Evolutionary conservation across 257 asterid genomes (phyloP).

Genomic region (Solanum piurae): DNA sequence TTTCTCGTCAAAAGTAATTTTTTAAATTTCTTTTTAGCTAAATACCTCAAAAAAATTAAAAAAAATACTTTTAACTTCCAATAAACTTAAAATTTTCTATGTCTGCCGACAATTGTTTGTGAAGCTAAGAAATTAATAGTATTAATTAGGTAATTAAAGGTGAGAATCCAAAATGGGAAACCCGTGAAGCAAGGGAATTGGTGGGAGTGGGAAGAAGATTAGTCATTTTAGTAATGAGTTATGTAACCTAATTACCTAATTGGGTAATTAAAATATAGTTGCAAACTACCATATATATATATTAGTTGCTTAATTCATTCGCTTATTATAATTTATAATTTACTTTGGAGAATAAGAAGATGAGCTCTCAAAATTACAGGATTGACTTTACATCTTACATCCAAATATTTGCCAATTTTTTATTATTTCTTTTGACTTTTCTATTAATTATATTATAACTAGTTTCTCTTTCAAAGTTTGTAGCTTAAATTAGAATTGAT

Average conservation of each 20-base stretch:
- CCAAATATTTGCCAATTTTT: background rate
- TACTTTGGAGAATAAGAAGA: background rate
- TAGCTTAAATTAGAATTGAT: background rate
- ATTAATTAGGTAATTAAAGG: no score
- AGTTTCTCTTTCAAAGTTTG: background rate
- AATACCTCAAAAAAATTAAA: background rate
- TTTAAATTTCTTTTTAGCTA: background rate
- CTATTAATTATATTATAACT: background rate
- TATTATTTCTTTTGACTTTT: background rate
- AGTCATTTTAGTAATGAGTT: background rate
- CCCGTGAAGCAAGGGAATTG: constrained; percentile 2
- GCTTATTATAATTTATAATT: background rate
- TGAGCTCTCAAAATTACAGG: background rate
- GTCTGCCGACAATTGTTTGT: background rate
- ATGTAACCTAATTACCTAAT: background rate
- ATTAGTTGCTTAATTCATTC: background rate
- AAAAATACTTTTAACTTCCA: background rate
- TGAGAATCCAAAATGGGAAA: background rate
- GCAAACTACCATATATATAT: background rate
- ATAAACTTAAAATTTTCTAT: background rate
- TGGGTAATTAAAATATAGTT: background rate
- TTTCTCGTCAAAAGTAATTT: background rate
- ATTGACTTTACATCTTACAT: background rate
- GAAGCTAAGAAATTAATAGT: background rate
- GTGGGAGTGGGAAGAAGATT: background rate